Base-by-base conservation (phyloP, 805 yeast genomes). In the Millerozyma miso region DNA sequence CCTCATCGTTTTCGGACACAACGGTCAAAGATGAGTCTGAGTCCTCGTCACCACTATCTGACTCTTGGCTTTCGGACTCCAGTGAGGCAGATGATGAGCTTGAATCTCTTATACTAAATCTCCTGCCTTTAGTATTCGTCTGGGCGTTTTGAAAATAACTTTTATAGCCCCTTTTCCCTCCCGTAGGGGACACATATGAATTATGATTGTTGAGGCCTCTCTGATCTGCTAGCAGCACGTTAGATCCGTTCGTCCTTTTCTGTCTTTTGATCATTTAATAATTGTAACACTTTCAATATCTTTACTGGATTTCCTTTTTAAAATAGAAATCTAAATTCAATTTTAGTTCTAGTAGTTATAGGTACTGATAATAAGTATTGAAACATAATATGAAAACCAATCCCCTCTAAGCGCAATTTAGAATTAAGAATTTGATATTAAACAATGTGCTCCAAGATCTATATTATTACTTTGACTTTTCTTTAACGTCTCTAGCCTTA, bases 1-100 rank as follows among this genome's bases (percentile, higher is more conserved):
- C 32, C 8, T 36, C 53, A 7, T 53, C 63, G 4, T 52, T 50
- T 19, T 60, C 69, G 4, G 62, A 58, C 5, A 69, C 69, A 2
- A 71, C 74, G 0, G 73, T 70, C 26, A 70, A 52, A 0, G 73
- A 67, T 13, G 69, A 62, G 38, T 69, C 75, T 10, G 47, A 36
- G 19, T 40, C 26, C 18, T 40, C 37, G 36, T 38, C 39, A 13
- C 39, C 31, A 2, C 17, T 36, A 35, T 18, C 17, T 13, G 23
- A 32, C 23, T 41, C 31, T 19, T 41, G 37, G 17, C 37, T 41
- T 14, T 38, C 42, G 7, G 35, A 38, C 14, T 52, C 53, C 10
- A 58, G 47, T 19, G 58, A 63, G 10, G 67, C 59, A 8, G 56
- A 46, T 10, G 66, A 56, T 19, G 63, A 54, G 4, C 65, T 49